These are phyloP conservation scores for Entamoeba invadens DNA, from an alignment of 208 protist genomes.

Conservation along the genomic window DNA sequence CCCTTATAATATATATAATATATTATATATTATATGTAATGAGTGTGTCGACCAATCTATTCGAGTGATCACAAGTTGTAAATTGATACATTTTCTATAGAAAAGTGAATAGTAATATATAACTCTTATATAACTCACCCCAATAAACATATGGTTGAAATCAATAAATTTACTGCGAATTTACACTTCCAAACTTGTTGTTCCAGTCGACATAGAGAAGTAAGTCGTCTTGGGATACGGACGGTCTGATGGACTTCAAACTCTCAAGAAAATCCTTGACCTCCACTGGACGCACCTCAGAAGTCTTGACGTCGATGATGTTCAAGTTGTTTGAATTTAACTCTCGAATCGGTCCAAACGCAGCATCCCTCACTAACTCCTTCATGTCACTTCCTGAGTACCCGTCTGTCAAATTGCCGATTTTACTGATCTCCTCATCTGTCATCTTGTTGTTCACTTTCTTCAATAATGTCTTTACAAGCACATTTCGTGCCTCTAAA, in stretches of 20 bases:
- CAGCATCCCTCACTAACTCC: constrained; percentile 19
- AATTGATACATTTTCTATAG: not conserved
- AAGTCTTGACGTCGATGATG: not conserved
- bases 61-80: too few species aligned
- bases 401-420: not conserved
- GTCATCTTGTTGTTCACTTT: not conserved
- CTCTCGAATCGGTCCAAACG: constrained; percentile 10
- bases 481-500: constrained; percentile 26
- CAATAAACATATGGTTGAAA: too few species aligned
- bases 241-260: not conserved
- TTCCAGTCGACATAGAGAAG: not conserved
- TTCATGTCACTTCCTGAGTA: constrained; percentile 16
- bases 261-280: not conserved
- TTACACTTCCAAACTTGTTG: not conserved
- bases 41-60: too few species aligned
- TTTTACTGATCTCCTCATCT: not conserved
- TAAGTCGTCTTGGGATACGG: not conserved
- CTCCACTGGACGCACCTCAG: not conserved
- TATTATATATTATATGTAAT: too few species aligned
- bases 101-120: too few species aligned
- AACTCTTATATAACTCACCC: too few species aligned
- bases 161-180: too few species aligned
- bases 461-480: constrained; percentile 44
- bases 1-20: too few species aligned
- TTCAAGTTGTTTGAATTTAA: not conserved